Evolutionary conservation across 2,329 filamentous ascomycete species (phyloP), one percentile per base, ranked within the genome.

Genomic region (Nakataea oryzae): DNA sequence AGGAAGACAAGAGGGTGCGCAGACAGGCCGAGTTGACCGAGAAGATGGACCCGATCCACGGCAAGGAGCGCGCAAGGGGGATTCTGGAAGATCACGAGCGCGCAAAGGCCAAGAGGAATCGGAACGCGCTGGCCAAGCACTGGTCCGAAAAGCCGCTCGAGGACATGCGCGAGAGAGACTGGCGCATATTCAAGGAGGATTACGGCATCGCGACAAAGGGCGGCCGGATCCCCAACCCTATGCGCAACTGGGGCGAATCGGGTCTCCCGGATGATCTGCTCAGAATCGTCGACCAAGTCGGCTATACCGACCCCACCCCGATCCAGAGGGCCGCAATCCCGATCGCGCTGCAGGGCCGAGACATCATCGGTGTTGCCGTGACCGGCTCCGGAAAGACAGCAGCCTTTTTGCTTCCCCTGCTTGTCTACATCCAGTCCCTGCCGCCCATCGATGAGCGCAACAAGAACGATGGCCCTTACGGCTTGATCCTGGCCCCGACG

Each of bases 161-260:
- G 17, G 90, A 96, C 69, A 99, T 99, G 95, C 90, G 91, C 65
- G 93, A 97, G 76, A 84, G 95, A 73, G 95, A 99, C 75, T 99
- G 95, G 95, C 90, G 95, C 72, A 97, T 99, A 69, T 97, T 99
- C 86, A 99, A 97, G 76, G 95, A 97, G 74, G 93, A 99, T 75
- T 97, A 96, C 78, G 96, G 95, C 69, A 99, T 99, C 72, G 83
- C 88, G 54, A 97, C 92, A 11, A 97, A 96, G 74, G 95, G 95
- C 63, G 93, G 93, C 56, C 82, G 83, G 29, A 91, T 97, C 62
- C 95, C 95, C 0, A 93, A 97, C 69, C 95, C 95, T 0, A 97
- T 99, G 93, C 91, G 95, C 59, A 91, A 82, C 68, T 99, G 95
- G 95, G 72, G 83, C 58, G 95, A 99, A 74, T 96, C 93, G 3